Conservation (phyloP, 768 basidiomycete species). For the Hemileccinum rubropunctum region DNA sequence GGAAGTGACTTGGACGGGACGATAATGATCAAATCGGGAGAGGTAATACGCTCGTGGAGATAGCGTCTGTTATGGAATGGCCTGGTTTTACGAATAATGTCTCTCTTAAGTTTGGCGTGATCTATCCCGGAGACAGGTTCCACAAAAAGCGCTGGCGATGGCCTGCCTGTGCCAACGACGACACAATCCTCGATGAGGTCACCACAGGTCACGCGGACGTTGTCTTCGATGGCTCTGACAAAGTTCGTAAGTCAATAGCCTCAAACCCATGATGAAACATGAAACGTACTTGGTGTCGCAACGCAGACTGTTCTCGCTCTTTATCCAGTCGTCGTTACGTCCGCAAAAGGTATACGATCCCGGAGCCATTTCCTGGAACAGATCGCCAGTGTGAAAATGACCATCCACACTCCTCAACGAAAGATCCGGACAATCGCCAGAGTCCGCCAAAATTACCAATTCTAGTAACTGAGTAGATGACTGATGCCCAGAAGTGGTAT, state of each 20-base stretch:
- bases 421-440: slow-evolving; percentile 64
- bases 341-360: slow-evolving; percentile 66
- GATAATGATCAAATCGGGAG: slow-evolving; percentile 61
- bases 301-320: slow-evolving; percentile 72
- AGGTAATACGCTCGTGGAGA: slow-evolving; percentile 73
- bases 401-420: slow-evolving; percentile 61
- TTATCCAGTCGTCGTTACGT: slow-evolving; percentile 84
- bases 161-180: slow-evolving; percentile 73
- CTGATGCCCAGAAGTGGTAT: slow-evolving; percentile 45
- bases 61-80: slow-evolving; percentile 75
- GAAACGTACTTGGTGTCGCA: slow-evolving; percentile 66
- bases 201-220: slow-evolving; percentile 62
- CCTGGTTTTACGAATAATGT: slow-evolving; percentile 69
- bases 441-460: slow-evolving; percentile 64
- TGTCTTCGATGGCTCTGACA: slow-evolving; percentile 70
- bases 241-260: slow-evolving; percentile 6
- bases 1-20: slow-evolving; percentile 67
- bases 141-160: slow-evolving; percentile 73
- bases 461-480: slow-evolving; percentile 60
- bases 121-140: slow-evolving; percentile 58
- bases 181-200: slow-evolving; percentile 69
- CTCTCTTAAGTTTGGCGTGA: slow-evolving; percentile 58
- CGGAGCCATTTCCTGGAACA: slow-evolving; percentile 63
- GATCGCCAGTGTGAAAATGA: slow-evolving; percentile 76
- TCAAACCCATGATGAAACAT: neutral